These are phyloP conservation scores for Cladophialophora immunda DNA, from an alignment of 2,329 filamentous ascomycete species.

Conservation along the genomic window DNA sequence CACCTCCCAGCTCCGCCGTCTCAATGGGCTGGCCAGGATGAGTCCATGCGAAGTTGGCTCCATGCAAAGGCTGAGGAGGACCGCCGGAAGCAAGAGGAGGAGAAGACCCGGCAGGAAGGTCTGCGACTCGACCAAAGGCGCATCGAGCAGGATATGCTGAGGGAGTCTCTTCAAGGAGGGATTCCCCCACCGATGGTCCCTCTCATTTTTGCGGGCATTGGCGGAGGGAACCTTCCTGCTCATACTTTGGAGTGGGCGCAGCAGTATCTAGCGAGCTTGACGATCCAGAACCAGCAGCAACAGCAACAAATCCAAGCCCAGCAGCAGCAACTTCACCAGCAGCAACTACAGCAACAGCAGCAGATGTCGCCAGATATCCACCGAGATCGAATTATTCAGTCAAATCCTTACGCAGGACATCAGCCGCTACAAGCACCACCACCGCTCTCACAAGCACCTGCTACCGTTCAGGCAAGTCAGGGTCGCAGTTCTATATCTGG, in stretches of 20 bases:
- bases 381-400: constrained; percentile 47
- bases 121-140: constrained; percentile 75
- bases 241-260: constrained; percentile 73
- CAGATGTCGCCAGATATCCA: constrained; percentile 41
- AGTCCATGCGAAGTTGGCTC: constrained; percentile 76
- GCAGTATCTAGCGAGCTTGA: constrained; percentile 64
- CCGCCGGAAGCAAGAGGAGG: constrained; percentile 76
- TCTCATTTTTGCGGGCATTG: constrained; percentile 77
- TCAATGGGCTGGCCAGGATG: constrained; percentile 73
- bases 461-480: constrained; percentile 36
- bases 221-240: constrained; percentile 68
- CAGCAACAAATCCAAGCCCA: constrained; percentile 43
- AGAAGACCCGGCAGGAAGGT: constrained; percentile 69
- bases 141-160: constrained; percentile 76
- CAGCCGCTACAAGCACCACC: constrained; percentile 35
- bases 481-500: constrained; percentile 42
- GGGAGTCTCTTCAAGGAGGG: constrained; percentile 72
- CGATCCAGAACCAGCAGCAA: constrained; percentile 55
- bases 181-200: constrained; percentile 79
- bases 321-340: constrained; percentile 37
- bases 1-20: constrained; percentile 71
- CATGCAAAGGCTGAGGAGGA: constrained; percentile 77
- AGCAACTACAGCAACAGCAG: constrained; percentile 38
- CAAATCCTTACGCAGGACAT: constrained; percentile 45
- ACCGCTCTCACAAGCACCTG: constrained; percentile 32